phyloP scores from a whole-genome alignment of 2,329 filamentous ascomycete genomes.

The Ceratocystis variospora region DNA sequence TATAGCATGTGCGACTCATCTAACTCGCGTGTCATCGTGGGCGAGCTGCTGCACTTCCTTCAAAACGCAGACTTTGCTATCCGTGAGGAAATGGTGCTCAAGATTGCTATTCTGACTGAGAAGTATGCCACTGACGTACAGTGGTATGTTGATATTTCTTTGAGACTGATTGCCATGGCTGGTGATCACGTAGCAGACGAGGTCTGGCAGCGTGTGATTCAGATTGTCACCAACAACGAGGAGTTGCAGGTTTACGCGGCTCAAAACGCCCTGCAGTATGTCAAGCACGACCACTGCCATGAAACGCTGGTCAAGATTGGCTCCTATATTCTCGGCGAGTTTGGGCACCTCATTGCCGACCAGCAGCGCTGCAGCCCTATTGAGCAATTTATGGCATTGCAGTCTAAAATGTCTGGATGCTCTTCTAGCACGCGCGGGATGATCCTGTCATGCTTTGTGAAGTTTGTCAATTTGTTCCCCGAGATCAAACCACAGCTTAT shows the following conservation, averaged over 20 bases:
- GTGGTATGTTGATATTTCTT: conserved; percentile 97
- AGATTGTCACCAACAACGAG: conserved; percentile 98
- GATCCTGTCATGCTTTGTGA: conserved; percentile 88
- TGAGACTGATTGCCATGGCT: conserved; percentile 87
- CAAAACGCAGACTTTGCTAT: conserved; percentile 97
- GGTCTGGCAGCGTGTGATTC: conserved; percentile 96
- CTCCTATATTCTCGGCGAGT: conserved; percentile 89
- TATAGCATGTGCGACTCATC: conserved; percentile 99
- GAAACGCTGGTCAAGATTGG: conserved; percentile 97
- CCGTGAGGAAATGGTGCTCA: conserved; percentile 96
- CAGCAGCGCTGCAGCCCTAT: conserved; percentile 86
- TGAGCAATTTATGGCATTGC: conserved; percentile 87
- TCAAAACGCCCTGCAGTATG: conserved; percentile 79
- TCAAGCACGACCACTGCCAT: conserved; percentile 87
- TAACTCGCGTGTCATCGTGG: conserved; percentile 89
- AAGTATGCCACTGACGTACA: conserved; percentile 97
- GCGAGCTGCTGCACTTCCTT: conserved; percentile 83
- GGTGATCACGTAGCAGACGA: conserved; percentile 98
- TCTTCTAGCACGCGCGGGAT: conserved; percentile 85
- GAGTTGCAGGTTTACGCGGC: conserved; percentile 94
- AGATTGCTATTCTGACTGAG: conserved; percentile 95
- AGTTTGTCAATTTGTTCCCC: conserved; percentile 95
- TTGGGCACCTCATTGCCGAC: conserved; percentile 91
- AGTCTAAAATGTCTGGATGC: conserved; percentile 76
- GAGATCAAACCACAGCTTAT: conserved; percentile 95